Conservation (phyloP, 2,329 filamentous ascomycete species). For the Geosmithia putterillii region DNA sequence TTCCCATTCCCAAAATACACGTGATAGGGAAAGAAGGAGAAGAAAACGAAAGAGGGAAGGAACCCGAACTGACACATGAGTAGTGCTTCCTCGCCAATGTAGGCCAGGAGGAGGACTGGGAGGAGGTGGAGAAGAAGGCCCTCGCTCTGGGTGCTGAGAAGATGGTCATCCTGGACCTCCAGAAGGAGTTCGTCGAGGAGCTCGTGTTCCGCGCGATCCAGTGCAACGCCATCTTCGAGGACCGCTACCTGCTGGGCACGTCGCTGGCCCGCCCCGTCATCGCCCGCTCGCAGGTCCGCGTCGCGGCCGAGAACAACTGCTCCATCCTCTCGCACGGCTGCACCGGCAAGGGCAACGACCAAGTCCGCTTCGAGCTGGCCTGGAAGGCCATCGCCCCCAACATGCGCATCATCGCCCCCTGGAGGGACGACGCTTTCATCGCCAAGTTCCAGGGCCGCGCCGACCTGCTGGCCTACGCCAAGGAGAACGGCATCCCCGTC, state of each 20-base stretch:
- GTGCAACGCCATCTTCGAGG: constrained; percentile 53
- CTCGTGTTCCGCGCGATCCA: constrained; percentile 66
- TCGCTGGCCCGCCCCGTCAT: constrained; percentile 53
- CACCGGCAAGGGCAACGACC: constrained; percentile 7
- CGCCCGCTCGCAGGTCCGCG: constrained; percentile 46
- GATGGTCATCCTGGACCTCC: constrained; percentile 46
- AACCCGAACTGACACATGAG: too few relatives aligned
- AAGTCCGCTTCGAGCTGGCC: constrained; percentile 24
- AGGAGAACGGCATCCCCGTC: constrained; percentile 54
- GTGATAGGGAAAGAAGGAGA: not conserved
- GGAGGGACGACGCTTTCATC: constrained; percentile 38
- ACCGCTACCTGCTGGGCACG: constrained; percentile 30
- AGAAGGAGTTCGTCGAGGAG: constrained; percentile 61
- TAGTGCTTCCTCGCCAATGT: constrained; percentile 45
- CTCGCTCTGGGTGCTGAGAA: constrained; percentile 7
- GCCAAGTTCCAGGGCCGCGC: constrained; percentile 57
- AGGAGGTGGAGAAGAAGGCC: constrained; percentile 55
- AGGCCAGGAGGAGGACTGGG: constrained; percentile 59
- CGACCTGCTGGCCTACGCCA: constrained; percentile 62
- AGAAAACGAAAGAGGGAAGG: too few relatives aligned
- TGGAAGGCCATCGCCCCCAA: constrained; percentile 35
- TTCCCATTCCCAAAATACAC: not conserved
- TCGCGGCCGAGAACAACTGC: constrained; percentile 20
- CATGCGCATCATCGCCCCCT: constrained; percentile 61
- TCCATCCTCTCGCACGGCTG: constrained; percentile 33